phyloP scores from a whole-genome alignment of 1,284 basidiomycete genomes.

The Puccinia coronata region DNA sequence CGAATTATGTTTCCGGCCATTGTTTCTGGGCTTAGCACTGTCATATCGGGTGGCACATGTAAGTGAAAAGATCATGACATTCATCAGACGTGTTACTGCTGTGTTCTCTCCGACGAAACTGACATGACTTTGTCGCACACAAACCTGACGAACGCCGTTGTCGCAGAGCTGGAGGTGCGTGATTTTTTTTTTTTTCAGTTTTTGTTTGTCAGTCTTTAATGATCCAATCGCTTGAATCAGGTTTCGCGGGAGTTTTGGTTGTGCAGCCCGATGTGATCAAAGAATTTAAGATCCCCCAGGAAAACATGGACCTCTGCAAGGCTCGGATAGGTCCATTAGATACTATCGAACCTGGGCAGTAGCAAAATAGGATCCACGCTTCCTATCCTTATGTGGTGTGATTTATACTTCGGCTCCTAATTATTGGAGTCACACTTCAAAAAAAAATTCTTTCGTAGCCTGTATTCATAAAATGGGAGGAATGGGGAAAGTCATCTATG shows the following conservation, averaged over 20 bases:
- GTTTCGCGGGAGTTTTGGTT: constrained; percentile 33
- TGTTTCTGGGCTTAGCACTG: constrained; percentile 28
- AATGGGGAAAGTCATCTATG: too few relatives aligned
- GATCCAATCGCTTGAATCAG: background rate
- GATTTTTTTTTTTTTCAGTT: background rate
- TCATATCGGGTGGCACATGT: constrained; percentile 49
- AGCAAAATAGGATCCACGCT: background rate
- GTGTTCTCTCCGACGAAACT: background rate
- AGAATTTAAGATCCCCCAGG: constrained; percentile 13
- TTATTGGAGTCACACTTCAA: too few relatives aligned
- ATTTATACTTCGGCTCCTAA: too few relatives aligned
- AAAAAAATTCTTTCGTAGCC: too few relatives aligned
- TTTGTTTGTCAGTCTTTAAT: background rate
- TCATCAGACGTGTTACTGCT: background rate
- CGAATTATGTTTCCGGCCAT: background rate
- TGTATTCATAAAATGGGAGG: too few relatives aligned
- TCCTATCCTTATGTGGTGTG: background rate
- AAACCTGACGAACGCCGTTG: background rate
- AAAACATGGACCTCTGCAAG: constrained; percentile 29
- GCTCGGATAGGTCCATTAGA: constrained; percentile 16
- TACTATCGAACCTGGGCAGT: constrained; percentile 20
- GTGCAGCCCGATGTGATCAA: constrained; percentile 34
- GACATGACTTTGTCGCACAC: background rate
- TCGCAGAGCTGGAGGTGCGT: constrained; percentile 3
- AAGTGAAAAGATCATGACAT: background rate